These are phyloP conservation scores for Cicer bijugum DNA, from an alignment of 306 rosid genomes.

Conservation along the genomic window DNA sequence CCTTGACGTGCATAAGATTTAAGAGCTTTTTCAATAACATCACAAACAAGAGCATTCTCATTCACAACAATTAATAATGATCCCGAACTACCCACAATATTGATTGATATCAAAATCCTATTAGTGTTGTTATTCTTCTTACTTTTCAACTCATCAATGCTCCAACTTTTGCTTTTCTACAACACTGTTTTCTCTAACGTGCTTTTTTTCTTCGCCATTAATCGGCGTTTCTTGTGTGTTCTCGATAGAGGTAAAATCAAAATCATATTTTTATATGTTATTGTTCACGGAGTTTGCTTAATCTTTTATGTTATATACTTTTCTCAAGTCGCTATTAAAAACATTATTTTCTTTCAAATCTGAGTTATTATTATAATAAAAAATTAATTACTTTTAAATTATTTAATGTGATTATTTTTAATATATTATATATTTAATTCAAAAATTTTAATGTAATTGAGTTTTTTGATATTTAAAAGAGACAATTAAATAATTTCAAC, in stretches of 20 bases:
- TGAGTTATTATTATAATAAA: no score
- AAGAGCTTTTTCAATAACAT: constrained; percentile 61
- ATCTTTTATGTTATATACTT: no score
- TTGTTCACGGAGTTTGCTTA: no score
- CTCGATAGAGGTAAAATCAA: not conserved
- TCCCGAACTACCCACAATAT: constrained; percentile 68
- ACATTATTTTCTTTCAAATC: no score
- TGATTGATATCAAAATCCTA: constrained; percentile 65
- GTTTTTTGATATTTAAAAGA: no score
- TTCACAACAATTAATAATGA: constrained; percentile 69
- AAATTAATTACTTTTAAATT: no score
- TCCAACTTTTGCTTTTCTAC: constrained; percentile 33
- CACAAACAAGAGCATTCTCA: constrained; percentile 56
- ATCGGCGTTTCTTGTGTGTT: not conserved
- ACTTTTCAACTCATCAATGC: not conserved
- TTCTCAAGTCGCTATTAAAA: no score
- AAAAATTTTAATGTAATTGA: no score
- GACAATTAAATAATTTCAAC: no score
- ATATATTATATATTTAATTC: no score
- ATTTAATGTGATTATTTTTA: no score
- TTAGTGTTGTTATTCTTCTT: constrained; percentile 8
- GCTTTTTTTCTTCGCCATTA: not conserved
- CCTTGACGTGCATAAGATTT: constrained; percentile 69
- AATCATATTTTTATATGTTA: not conserved
- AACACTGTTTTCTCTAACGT: not conserved